Percentiles rank a stretch among this genome's conserved stretches.
These are phyloP conservation scores for Forsythia viridissima DNA, from an alignment of 257 asterid species.

Conservation along the genomic window DNA sequence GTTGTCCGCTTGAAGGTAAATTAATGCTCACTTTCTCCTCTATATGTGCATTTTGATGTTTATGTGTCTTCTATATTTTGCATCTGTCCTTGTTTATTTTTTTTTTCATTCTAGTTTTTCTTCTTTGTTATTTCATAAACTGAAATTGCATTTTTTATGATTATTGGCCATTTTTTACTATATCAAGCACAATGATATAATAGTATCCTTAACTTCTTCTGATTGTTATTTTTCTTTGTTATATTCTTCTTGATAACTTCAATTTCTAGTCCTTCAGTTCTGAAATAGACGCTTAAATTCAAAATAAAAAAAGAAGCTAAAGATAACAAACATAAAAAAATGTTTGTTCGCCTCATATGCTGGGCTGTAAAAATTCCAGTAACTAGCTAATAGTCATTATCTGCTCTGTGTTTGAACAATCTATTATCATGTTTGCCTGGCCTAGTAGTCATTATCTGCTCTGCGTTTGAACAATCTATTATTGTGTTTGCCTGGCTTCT, in stretches of 20 bases:
- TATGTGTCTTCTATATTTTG: not conserved
- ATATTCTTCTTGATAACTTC: not conserved
- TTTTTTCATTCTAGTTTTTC: not conserved
- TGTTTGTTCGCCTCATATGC: not conserved
- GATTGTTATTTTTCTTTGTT: not conserved
- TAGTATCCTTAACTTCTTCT: not conserved
- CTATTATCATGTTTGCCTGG: not conserved
- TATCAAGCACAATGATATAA: not conserved
- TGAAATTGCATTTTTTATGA: not conserved
- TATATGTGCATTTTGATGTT: not conserved
- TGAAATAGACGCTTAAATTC: not conserved
- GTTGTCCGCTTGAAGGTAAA: conserved; percentile 85
- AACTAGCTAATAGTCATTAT: not conserved
- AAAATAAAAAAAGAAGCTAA: not conserved
- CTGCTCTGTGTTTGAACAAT: not conserved
- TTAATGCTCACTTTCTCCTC: not conserved
- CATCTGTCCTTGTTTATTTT: not conserved
- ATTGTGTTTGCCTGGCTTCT: not conserved
- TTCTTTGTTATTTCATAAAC: not conserved
- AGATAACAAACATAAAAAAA: not conserved
- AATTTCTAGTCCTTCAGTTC: not conserved
- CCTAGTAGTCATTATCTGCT: not conserved
- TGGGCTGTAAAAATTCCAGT: not conserved
- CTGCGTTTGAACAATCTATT: not conserved
- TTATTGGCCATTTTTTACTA: not conserved